A percentile compares a stretch with the other conserved stretches of the same genome.
phyloP scores from a whole-genome alignment of 129 eudicot genomes.

The Lonicera japonica region DNA sequence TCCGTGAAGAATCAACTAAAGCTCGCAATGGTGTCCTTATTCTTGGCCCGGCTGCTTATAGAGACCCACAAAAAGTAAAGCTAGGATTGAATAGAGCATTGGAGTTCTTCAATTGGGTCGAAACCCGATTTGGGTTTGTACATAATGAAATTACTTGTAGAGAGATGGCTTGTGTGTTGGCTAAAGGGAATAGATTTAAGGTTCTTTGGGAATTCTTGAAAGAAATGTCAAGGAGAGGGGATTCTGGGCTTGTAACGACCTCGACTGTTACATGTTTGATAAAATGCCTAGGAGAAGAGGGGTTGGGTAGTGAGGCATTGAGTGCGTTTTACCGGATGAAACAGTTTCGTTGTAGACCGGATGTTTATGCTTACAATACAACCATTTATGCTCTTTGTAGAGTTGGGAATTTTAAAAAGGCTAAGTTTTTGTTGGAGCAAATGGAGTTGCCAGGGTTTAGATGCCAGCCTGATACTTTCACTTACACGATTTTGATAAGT shows the following conservation, averaged over 20 bases:
- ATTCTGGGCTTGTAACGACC: slow-evolving; percentile 46
- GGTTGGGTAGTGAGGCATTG: slow-evolving; percentile 66
- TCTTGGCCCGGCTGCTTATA: slow-evolving; percentile 76
- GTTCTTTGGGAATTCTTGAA: slow-evolving; percentile 68
- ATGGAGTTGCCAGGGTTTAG: slow-evolving; percentile 92
- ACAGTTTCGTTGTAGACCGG: slow-evolving; percentile 77
- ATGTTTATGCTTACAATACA: slow-evolving; percentile 72
- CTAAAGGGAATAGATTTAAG: slow-evolving; percentile 50
- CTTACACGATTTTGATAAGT: slow-evolving; percentile 78
- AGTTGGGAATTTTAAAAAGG: slow-evolving; percentile 74
- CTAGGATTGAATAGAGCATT: slow-evolving; percentile 54
- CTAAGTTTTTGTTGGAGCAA: slow-evolving; percentile 69
- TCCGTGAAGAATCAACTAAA: slow-evolving; percentile 37
- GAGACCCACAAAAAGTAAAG: slow-evolving; percentile 48
- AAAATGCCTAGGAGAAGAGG: slow-evolving; percentile 78
- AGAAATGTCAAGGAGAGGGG: slow-evolving; percentile 51
- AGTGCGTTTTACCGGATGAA: slow-evolving; percentile 72
- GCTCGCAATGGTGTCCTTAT: slow-evolving; percentile 33
- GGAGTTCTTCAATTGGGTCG: slow-evolving; percentile 78
- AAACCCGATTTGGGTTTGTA: slow-evolving; percentile 45
- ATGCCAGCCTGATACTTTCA: slow-evolving; percentile 72
- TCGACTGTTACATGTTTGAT: slow-evolving; percentile 75
- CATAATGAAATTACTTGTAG: slow-evolving; percentile 69
- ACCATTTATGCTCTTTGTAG: slow-evolving; percentile 66
- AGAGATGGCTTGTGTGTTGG: slow-evolving; percentile 71